Base-by-base conservation (phyloP, 164 flowering plant species). In the Magnolia officinalis region DNA sequence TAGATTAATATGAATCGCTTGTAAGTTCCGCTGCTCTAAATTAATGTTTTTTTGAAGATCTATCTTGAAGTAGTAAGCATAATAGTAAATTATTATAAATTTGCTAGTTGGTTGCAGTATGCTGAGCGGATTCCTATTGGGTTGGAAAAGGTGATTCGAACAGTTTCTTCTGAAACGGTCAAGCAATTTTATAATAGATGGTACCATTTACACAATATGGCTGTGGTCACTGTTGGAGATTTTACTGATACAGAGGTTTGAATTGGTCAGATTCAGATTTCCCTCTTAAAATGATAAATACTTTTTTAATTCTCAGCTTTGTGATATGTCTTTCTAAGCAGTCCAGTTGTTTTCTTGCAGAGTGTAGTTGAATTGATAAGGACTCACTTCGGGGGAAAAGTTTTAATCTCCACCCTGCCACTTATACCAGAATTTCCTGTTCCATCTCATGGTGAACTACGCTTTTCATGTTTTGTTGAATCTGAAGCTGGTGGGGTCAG, bases 111-210 rank as follows among this genome's bases (percentile, higher is more conserved):
- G 50, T 83, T 86, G 88, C 90, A 95, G 99, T 95, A 95, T 88
- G 97, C 97, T 68, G 98, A 95, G 29, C 90, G 99, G 61, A 80
- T 88, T 67, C 99, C 99, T 21, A 95, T 95, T 84, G 99, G 99
- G 72, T 79, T 89, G 74, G 99, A 95, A 77, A 92, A 90, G 80
- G 97, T 95, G 23, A 91, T 95, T 58, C 88, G 91, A 14, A 88
- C 92, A 0, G 97, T 92, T 71, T 82, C 97, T 75, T 74, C 93
- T 72, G 95, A 93, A 73, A 85, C 84, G 51, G 96, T 92, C 70
- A 92, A 90, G 81, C 81, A 76, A 31, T 95, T 95, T 74, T 95
- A 93, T 78, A 81, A 70, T 75, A 93, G 89, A 83, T 95, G 99
- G 99, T 95, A 95, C 82, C 88, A 89, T 82, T 76, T 93, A 67